Base-by-base conservation (phyloP, 768 basidiomycete species). In the Lactarius tabidus region DNA sequence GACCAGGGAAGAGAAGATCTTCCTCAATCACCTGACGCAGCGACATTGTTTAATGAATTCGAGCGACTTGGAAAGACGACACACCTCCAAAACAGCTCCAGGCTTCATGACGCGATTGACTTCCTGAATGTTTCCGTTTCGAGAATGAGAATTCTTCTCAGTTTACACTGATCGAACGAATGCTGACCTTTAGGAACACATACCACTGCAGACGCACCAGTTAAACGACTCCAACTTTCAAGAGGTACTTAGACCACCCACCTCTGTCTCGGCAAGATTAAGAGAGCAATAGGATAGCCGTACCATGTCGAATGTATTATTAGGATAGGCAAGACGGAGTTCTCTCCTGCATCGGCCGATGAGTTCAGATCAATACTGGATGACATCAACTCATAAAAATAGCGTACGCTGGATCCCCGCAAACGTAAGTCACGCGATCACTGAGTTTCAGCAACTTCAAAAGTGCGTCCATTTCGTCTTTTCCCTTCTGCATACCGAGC, bases 1-100 rank as follows among this genome's bases (percentile, higher is more conserved):
- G 72, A 65, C 79, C 84, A 9, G 89, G 89, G 71, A 91, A 91
- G 55, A 89, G 79, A 8, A 85, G 79, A 71, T 90, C 88, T 64
- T 91, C 89, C 72, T 90, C 89, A 41, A 90, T 81, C 10, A 90
- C 77, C 89, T 90, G 59, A 38, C 17, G 41, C 14, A 14, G 17
- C 7, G 18, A 45, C 38, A n/a, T n/a, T 18, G 39, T 4, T 53
- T 18, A 45, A 45, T 60, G 12, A 28, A 67, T 9, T n/a, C 55
- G 18, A 62, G 18, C 29, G 20, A 26, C n/a, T 39, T n/a, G 53
- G 31, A 33, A 54, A 8, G 14, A 12, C 28, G 28, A 68, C 76
- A 57, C 65, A 88, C 89, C 83, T 91, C 90, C 15, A 91, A 72
- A 17, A 84, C 74, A 31, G 81, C 89, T 20, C 84, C 80, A 7